phyloP scores from a whole-genome alignment of 1,139 yeast genomes.

The Debaryomycetaceae sp. region DNA sequence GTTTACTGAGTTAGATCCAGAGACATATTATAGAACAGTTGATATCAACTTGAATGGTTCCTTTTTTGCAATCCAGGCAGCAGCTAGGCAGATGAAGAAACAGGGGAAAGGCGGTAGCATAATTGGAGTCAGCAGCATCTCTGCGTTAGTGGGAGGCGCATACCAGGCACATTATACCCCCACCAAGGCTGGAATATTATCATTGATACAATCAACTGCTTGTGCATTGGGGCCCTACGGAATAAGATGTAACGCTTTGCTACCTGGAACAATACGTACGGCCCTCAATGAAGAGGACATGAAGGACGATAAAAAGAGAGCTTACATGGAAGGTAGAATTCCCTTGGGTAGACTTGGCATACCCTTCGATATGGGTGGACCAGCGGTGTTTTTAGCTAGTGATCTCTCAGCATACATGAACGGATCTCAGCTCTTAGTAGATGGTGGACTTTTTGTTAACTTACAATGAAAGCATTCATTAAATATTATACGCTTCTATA shows the following conservation, averaged over 20 bases:
- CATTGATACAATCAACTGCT: slow-evolving; percentile 43
- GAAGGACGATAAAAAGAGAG: slow-evolving; percentile 24
- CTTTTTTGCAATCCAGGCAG: slow-evolving; percentile 43
- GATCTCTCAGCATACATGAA: slow-evolving; percentile 40
- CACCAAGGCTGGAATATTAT: slow-evolving; percentile 46
- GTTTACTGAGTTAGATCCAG: slow-evolving; percentile 28
- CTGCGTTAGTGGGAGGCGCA: slow-evolving; percentile 40
- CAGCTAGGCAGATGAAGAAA: slow-evolving; percentile 40
- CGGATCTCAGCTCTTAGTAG: slow-evolving; percentile 44
- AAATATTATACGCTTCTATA: slow-evolving; percentile 10
- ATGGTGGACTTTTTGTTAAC: slow-evolving; percentile 30
- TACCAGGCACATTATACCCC: slow-evolving; percentile 42
- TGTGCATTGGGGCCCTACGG: slow-evolving; percentile 39
- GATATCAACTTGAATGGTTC: slow-evolving; percentile 42
- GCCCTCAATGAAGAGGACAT: slow-evolving; percentile 37
- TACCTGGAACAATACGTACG: slow-evolving; percentile 43
- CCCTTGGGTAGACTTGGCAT: slow-evolving; percentile 44
- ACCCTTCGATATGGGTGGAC: slow-evolving; percentile 45
- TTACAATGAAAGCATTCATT: background rate
- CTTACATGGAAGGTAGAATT: slow-evolving; percentile 36
- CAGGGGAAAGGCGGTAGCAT: slow-evolving; percentile 48
- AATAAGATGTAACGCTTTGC: slow-evolving; percentile 37
- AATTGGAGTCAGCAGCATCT: slow-evolving; percentile 36
- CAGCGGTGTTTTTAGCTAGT: slow-evolving; percentile 44
- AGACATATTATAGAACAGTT: slow-evolving; percentile 23